A percentile compares a stretch with the other conserved stretches of the same genome.
These are phyloP conservation scores for Fusarium incarnatum DNA, from an alignment of 2,329 filamentous ascomycete species.

Conservation along the genomic window DNA sequence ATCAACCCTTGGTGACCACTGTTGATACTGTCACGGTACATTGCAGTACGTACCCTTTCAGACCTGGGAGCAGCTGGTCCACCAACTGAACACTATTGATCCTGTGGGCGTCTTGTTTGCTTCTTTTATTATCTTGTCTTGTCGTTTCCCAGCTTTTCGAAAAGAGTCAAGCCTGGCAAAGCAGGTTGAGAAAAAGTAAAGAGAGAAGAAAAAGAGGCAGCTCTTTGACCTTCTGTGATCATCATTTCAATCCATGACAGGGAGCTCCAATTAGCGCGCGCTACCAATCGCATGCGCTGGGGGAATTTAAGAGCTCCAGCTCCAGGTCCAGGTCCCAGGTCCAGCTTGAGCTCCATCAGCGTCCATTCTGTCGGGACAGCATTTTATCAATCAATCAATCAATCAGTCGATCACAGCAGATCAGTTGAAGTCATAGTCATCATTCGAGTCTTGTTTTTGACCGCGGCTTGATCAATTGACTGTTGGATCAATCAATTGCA, in stretches of 20 bases:
- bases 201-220: slow-evolving; percentile 11
- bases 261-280: slow-evolving; percentile 38
- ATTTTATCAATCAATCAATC: background rate
- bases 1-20: slow-evolving; percentile 22
- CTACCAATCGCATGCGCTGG: slow-evolving; percentile 24
- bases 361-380: slow-evolving; percentile 39
- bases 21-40: background rate
- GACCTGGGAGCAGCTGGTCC: background rate
- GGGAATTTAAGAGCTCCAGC: slow-evolving; percentile 11
- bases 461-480: slow-evolving; percentile 23
- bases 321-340: background rate
- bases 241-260: slow-evolving; percentile 17
- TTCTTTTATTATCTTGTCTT: slow-evolving; percentile 15
- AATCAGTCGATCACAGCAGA: background rate
- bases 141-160: slow-evolving; percentile 6
- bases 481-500: slow-evolving; percentile 19
- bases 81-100: background rate
- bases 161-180: background rate
- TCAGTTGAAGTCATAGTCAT: background rate
- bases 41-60: slow-evolving; percentile 1
- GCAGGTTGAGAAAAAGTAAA: slow-evolving; percentile 9
- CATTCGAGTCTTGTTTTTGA: background rate
- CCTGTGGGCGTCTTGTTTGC: slow-evolving; percentile 2
- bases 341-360: slow-evolving; percentile 15
- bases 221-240: slow-evolving; percentile 27